These are phyloP conservation scores for Rheum nobile DNA, from an alignment of 148 eudicot species.

Conservation along the genomic window DNA sequence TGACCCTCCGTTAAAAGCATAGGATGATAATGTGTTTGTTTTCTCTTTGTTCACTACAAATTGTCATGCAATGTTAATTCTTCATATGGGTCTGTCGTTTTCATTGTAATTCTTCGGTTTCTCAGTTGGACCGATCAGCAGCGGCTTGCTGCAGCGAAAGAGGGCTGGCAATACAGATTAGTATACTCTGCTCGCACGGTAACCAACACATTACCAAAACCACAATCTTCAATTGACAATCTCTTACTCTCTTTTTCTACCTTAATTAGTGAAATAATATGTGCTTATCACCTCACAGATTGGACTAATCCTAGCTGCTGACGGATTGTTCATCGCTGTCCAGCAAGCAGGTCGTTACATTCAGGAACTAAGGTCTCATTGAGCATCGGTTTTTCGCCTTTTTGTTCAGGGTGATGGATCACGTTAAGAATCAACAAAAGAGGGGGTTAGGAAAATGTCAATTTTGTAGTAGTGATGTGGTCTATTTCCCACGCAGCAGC, in stretches of 20 bases:
- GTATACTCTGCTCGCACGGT: slow-evolving; percentile 89
- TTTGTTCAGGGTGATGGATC: not conserved
- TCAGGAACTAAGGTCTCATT: slow-evolving; percentile 61
- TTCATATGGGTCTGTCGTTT: no score
- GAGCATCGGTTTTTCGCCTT: not conserved
- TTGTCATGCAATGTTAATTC: no score
- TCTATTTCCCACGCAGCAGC: not conserved
- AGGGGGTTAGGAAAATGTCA: not conserved
- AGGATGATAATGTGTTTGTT: not conserved
- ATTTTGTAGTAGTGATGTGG: not conserved
- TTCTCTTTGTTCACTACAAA: not conserved
- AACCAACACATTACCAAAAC: slow-evolving; percentile 7
- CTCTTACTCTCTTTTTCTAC: not conserved
- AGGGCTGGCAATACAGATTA: slow-evolving; percentile 84
- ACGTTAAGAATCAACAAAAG: not conserved
- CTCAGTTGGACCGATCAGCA: slow-evolving; percentile 95
- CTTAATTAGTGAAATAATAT: not conserved
- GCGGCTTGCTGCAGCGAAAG: slow-evolving; percentile 71
- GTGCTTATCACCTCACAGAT: slow-evolving; percentile 28
- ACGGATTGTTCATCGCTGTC: slow-evolving; percentile 69
- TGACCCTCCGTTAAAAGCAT: not conserved
- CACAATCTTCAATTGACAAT: not conserved
- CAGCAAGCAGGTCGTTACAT: slow-evolving; percentile 64
- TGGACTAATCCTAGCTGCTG: slow-evolving; percentile 62
- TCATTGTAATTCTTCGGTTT: not conserved